Conservation (phyloP, 352 stramenopile species). For the Phytophthora hybrid region DNA sequence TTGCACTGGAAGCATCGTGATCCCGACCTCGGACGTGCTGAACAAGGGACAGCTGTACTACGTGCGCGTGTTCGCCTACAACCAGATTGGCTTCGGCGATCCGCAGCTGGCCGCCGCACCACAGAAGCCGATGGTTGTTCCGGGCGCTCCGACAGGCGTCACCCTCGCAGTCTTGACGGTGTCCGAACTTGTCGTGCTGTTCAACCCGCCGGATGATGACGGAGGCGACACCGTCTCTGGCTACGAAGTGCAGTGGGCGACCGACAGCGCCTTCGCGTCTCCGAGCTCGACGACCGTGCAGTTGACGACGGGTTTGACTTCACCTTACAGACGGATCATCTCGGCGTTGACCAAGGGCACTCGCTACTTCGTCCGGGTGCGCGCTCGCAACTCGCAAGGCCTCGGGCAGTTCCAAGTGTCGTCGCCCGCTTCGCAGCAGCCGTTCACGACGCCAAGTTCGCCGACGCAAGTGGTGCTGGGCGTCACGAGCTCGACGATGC, state of each 20-base stretch:
- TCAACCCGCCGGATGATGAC: constrained; percentile 87
- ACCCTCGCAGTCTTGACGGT: constrained; percentile 73
- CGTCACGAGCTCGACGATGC: constrained; percentile 88
- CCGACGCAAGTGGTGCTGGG: constrained; percentile 87
- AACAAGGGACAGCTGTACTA: constrained; percentile 93
- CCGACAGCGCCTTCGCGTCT: constrained; percentile 70
- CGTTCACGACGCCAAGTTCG: constrained; percentile 90
- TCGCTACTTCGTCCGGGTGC: constrained; percentile 76
- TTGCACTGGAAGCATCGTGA: constrained; percentile 86
- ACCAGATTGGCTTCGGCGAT: constrained; percentile 92
- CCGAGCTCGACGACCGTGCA: constrained; percentile 49
- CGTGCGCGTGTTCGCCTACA: constrained; percentile 95
- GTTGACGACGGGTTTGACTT: constrained; percentile 61
- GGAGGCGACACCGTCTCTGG: constrained; percentile 88
- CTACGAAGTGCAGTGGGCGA: constrained; percentile 95
- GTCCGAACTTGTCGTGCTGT: constrained; percentile 91
- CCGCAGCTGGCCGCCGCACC: constrained; percentile 55
- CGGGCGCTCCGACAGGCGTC: constrained; percentile 70
- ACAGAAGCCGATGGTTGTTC: constrained; percentile 87
- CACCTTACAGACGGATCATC: constrained; percentile 67
- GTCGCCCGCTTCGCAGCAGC: constrained; percentile 89
- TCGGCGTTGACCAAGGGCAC: constrained; percentile 68
- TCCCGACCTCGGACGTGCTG: constrained; percentile 75
- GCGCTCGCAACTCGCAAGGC: constrained; percentile 75
- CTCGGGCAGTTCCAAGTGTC: constrained; percentile 83